A percentile compares a stretch with the other conserved stretches of the same genome.
These are phyloP conservation scores for Asterella californica DNA, from an alignment of 225 moss, liverwort and hornwort genomes.

Conservation along the genomic window DNA sequence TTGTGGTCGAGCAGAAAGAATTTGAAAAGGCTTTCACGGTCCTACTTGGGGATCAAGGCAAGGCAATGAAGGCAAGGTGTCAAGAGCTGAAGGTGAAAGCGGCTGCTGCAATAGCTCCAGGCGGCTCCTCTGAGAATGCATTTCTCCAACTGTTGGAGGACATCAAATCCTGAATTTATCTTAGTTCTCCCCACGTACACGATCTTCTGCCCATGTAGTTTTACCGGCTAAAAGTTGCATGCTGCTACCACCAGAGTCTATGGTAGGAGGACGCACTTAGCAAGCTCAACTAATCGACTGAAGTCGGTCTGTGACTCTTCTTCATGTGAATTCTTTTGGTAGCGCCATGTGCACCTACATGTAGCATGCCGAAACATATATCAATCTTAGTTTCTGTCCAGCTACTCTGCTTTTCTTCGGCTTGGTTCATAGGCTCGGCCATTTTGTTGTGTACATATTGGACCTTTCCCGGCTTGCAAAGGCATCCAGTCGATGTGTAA, in stretches of 20 bases:
- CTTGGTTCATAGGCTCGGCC: too few relatives aligned
- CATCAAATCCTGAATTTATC: not conserved
- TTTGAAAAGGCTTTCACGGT: constrained; percentile 10
- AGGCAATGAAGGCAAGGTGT: not conserved
- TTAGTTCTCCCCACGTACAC: not conserved
- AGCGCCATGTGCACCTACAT: too few relatives aligned
- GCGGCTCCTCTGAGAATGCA: constrained; percentile 4
- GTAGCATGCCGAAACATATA: too few relatives aligned
- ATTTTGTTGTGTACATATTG: too few relatives aligned
- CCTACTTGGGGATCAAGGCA: constrained; percentile 11
- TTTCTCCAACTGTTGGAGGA: constrained; percentile 6
- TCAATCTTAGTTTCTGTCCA: too few relatives aligned
- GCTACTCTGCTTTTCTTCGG: too few relatives aligned
- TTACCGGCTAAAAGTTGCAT: too few relatives aligned
- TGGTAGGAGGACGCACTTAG: not conserved
- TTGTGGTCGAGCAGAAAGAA: not conserved
- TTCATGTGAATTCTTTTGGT: too few relatives aligned
- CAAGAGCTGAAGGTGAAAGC: constrained; percentile 5
- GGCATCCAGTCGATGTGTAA: too few relatives aligned
- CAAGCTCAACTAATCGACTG: not conserved
- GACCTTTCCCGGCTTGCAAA: too few relatives aligned
- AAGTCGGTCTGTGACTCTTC: too few relatives aligned
- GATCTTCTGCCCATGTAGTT: too few relatives aligned
- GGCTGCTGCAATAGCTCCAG: constrained; percentile 12
- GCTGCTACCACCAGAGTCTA: not conserved